Conservation (phyloP, 2,329 filamentous ascomycete genomes). For the Xylaria multiplex region DNA sequence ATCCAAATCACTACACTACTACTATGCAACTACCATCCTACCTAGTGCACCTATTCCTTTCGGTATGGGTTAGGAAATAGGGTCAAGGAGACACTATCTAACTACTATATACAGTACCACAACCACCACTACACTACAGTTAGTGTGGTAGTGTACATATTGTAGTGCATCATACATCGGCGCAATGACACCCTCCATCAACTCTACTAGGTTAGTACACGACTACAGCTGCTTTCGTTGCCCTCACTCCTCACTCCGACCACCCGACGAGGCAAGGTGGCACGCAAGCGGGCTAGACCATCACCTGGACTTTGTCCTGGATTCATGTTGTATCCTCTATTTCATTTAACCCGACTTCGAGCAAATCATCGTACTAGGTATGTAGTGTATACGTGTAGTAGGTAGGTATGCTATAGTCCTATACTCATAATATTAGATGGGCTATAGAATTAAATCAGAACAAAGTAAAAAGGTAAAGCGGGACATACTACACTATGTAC, state of each 20-base stretch:
- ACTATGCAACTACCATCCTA: neutral
- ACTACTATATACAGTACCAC: too few species aligned
- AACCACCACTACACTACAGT: neutral
- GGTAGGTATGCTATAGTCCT: neutral
- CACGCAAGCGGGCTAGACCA: slow-evolving; percentile 9
- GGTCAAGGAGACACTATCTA: too few species aligned
- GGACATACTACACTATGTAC: too few species aligned
- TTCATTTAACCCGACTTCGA: neutral
- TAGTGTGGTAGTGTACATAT: neutral
- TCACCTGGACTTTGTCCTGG: neutral
- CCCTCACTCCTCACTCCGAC: slow-evolving; percentile 26
- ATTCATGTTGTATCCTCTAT: neutral
- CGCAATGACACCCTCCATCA: slow-evolving; percentile 33
- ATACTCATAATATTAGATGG: neutral
- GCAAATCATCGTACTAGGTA: neutral
- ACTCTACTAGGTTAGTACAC: neutral
- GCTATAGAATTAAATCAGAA: neutral
- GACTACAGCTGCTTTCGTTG: slow-evolving; percentile 24
- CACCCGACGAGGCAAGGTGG: slow-evolving; percentile 24
- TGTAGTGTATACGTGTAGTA: too few species aligned
- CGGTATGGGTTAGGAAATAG: neutral
- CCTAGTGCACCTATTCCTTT: neutral
- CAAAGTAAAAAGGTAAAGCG: neutral
- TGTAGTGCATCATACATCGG: slow-evolving; percentile 3
- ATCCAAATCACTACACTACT: too few species aligned